Base-by-base conservation (phyloP, 2,329 filamentous ascomycete species). In the Aureobasidium sp. region DNA sequence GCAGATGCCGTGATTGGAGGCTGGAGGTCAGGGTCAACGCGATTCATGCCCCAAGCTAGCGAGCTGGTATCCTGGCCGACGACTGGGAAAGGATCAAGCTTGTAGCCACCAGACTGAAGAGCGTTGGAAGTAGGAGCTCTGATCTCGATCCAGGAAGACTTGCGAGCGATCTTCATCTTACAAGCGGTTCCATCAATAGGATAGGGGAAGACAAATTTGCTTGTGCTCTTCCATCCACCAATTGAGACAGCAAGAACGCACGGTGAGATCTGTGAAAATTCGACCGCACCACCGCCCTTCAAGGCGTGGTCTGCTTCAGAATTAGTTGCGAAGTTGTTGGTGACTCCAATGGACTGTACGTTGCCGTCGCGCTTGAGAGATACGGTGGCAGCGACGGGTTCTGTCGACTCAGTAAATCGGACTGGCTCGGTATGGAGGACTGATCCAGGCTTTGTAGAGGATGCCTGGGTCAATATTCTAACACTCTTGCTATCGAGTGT, bases 61-160 rank as follows among this genome's bases (percentile, higher is more conserved):
- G 25, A 15, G 16, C 36, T 40, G 1, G 20, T 42, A 10, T 31
- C n/a, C 18, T 56, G 50, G 18, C 70, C 64, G 38, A 77, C 23
- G 18, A 70, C 59, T 3, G 75, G 74, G 15, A 74, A 68, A 11
- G 62, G 53, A 31, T 73, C 68, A 6, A 75, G 64, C 23, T 69
- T 69, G 25, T 31, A 74, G 64, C 64, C 70, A 73, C 69, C 69
- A 68, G 25, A 33, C 36, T 51, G 33, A 48, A 36, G 31, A 25
- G 40, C 68, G 55, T 23, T 73, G 4, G 64, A 66, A 15, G 47
- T 29, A n/a, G 71, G 69, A 29, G 71, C 76, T 20, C 67, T 66
- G 43, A 78, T 66, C 61, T 78, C 76, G 31, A 77, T 64, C 61
- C 75, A 78, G 4, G 69, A 72, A 5, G 74, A 74, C 54, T 73